phyloP scores from a whole-genome alignment of 2,329 filamentous ascomycete species.

The Epichloe festucae region DNA sequence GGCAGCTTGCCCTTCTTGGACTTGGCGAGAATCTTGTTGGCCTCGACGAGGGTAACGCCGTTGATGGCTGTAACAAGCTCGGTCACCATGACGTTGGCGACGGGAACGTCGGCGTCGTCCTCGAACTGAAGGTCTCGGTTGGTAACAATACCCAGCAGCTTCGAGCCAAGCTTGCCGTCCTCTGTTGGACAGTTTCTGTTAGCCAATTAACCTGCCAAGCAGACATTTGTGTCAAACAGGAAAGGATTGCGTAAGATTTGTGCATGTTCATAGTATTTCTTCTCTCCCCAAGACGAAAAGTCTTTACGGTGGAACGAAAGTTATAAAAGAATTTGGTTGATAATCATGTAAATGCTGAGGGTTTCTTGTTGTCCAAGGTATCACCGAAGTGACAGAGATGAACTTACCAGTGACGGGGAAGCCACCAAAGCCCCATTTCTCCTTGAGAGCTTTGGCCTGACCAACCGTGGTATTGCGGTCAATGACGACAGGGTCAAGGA shows the following conservation, averaged over 20 bases:
- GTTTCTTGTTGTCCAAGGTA: not conserved
- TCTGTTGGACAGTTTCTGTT: constrained; percentile 40
- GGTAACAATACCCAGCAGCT: constrained; percentile 93
- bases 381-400: constrained; percentile 8
- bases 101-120: constrained; percentile 54
- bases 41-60: constrained; percentile 74
- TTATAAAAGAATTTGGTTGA: constrained; percentile 63
- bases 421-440: constrained; percentile 96
- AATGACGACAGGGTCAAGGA: constrained; percentile 88
- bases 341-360: constrained; percentile 54
- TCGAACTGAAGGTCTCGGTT: constrained; percentile 98
- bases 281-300: constrained; percentile 68
- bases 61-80: constrained; percentile 79
- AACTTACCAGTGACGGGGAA: constrained; percentile 95
- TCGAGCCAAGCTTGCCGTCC: constrained; percentile 82
- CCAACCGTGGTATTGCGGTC: constrained; percentile 75
- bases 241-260: constrained; percentile 5
- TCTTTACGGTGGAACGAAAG: constrained; percentile 99
- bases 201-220: not conserved
- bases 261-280: constrained; percentile 20
- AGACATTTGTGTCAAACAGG: not conserved
- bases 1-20: constrained; percentile 99
- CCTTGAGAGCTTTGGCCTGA: constrained; percentile 84
- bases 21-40: constrained; percentile 82
- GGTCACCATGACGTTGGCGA: constrained; percentile 88